phyloP scores from a whole-genome alignment of 495 filamentous ascomycete genomes.

The Aspergillus hancockii region DNA sequence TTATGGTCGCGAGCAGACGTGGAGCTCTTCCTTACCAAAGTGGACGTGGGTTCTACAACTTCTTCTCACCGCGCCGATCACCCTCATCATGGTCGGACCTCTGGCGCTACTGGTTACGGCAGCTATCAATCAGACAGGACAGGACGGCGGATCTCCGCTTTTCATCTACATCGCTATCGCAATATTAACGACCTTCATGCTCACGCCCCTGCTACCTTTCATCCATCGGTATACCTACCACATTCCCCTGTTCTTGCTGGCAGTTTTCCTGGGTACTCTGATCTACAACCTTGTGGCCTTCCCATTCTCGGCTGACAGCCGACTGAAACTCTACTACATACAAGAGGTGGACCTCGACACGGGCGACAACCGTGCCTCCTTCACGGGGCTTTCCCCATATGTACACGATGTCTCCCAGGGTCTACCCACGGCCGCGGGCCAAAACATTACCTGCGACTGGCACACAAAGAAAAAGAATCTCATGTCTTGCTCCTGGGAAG shows the following conservation, averaged over 20 bases:
- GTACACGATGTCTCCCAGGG: constrained; percentile 63
- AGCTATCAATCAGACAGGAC: constrained; percentile 75
- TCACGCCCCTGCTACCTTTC: constrained; percentile 81
- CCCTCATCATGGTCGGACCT: constrained; percentile 72
- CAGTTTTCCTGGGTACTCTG: constrained; percentile 72
- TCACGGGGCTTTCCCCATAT: constrained; percentile 73
- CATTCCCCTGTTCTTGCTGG: constrained; percentile 72
- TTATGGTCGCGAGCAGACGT: constrained; percentile 79
- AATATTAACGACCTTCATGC: constrained; percentile 64
- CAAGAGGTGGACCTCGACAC: constrained; percentile 79
- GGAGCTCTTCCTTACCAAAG: constrained; percentile 75
- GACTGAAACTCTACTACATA: constrained; percentile 85
- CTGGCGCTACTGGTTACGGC: constrained; percentile 71
- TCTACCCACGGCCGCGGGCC: constrained; percentile 70
- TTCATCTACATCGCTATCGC: constrained; percentile 71
- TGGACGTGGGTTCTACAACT: constrained; percentile 90
- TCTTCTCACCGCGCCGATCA: constrained; percentile 73
- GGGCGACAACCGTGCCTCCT: constrained; percentile 64
- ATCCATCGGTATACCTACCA: constrained; percentile 85
- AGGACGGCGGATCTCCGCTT: constrained; percentile 69
- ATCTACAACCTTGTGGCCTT: constrained; percentile 88
- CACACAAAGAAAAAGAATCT: constrained; percentile 31
- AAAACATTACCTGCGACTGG: constrained; percentile 55
- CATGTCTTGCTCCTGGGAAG: constrained; percentile 71
- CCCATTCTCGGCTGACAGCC: constrained; percentile 76